These are phyloP conservation scores for Phellinidium pouzarii DNA, from an alignment of 1,284 basidiomycete species.

Conservation along the genomic window DNA sequence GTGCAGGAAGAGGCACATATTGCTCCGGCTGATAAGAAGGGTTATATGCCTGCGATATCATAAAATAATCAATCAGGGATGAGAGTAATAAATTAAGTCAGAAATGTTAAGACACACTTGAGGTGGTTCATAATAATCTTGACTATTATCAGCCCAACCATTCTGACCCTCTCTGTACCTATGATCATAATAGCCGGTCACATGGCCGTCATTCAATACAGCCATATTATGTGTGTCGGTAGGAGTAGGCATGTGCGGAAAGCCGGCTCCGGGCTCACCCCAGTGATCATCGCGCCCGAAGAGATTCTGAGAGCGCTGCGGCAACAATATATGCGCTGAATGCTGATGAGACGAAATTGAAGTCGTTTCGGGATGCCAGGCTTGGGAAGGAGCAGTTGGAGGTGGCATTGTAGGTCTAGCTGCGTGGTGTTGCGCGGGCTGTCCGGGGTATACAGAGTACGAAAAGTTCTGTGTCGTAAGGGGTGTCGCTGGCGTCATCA, in stretches of 20 bases:
- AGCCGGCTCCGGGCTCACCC: constrained; percentile 37
- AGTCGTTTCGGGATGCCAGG: constrained; percentile 55
- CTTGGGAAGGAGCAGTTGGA: constrained; percentile 43
- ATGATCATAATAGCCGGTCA: constrained; percentile 38
- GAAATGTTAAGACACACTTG: constrained; percentile 22
- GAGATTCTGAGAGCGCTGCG: constrained; percentile 35
- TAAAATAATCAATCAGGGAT: constrained; percentile 2
- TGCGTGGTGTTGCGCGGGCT: constrained; percentile 30
- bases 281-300: constrained; percentile 43
- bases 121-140: constrained; percentile 52
- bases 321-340: constrained; percentile 39
- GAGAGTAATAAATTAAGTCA: background rate
- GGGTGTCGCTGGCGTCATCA: constrained; percentile 19
- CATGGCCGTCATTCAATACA: constrained; percentile 6
- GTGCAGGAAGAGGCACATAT: constrained; percentile 45
- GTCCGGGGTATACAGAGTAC: constrained; percentile 43
- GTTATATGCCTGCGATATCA: constrained; percentile 32
- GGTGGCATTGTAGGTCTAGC: constrained; percentile 34
- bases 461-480: constrained; percentile 32
- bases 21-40: constrained; percentile 34
- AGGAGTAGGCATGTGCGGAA: constrained; percentile 32
- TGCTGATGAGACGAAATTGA: constrained; percentile 60
- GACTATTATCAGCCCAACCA: constrained; percentile 40
- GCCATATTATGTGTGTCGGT: constrained; percentile 24
- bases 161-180: constrained; percentile 52